Conservation (phyloP, 1,284 basidiomycete genomes). For the Somion occarium region DNA sequence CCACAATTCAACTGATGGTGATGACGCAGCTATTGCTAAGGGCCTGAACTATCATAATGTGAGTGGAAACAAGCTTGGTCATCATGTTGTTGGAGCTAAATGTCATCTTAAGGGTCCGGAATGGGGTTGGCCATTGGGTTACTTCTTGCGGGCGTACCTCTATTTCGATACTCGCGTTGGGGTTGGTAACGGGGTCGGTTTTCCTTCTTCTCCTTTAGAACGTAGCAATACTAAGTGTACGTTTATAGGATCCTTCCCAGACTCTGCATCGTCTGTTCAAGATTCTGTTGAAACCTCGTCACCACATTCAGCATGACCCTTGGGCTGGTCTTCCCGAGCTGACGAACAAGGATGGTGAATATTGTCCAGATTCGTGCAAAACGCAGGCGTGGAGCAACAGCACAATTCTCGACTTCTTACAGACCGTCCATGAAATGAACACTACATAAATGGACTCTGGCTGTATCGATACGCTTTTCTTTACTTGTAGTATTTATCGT, state of each 20-base stretch:
- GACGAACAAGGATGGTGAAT: slow-evolving; percentile 78
- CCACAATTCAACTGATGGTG: slow-evolving; percentile 87
- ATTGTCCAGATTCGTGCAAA: slow-evolving; percentile 83
- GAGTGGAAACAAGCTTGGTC: slow-evolving; percentile 22
- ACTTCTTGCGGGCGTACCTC: slow-evolving; percentile 91
- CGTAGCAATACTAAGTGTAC: neutral
- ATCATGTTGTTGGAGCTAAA: slow-evolving; percentile 6
- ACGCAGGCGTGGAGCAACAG: slow-evolving; percentile 94
- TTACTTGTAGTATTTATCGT: neutral
- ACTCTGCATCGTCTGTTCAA: slow-evolving; percentile 80
- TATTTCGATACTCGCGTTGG: slow-evolving; percentile 71
- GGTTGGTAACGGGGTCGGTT: slow-evolving; percentile 59
- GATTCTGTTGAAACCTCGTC: slow-evolving; percentile 63
- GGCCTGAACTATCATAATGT: slow-evolving; percentile 88
- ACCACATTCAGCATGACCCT: slow-evolving; percentile 72
- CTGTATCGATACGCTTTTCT: neutral
- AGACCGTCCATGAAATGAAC: slow-evolving; percentile 55
- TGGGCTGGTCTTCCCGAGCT: slow-evolving; percentile 94
- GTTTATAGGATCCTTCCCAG: slow-evolving; percentile 52
- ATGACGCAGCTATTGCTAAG: slow-evolving; percentile 81
- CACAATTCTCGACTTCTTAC: slow-evolving; percentile 82
- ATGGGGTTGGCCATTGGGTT: slow-evolving; percentile 94
- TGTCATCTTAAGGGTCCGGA: slow-evolving; percentile 60
- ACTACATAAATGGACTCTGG: neutral
- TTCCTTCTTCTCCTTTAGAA: neutral